Conservation (phyloP, 208 protist species). For the Trypanosomatidae sp. region DNA sequence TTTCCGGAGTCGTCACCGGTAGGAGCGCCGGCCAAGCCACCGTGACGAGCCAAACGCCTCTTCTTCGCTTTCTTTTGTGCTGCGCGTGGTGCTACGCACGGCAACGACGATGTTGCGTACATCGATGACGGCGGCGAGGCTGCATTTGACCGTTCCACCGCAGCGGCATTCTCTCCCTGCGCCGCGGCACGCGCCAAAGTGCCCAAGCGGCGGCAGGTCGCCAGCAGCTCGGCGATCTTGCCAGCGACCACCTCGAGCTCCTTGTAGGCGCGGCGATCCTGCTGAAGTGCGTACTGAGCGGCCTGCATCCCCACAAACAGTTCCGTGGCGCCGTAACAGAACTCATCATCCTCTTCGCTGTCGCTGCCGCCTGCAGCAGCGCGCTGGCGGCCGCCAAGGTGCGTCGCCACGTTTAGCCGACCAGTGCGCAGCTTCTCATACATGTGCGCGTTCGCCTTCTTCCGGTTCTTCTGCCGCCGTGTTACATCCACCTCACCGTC, state of each 20-base stretch:
- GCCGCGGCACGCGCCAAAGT: slow-evolving; percentile 2
- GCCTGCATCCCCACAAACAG: slow-evolving; percentile 82
- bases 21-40: background rate
- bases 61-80: slow-evolving; percentile 24
- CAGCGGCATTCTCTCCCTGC: background rate
- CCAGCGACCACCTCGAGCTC: slow-evolving; percentile 69
- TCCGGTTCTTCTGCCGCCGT: slow-evolving; percentile 51
- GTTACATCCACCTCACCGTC: slow-evolving; percentile 32
- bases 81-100: slow-evolving; percentile 10
- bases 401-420: slow-evolving; percentile 31
- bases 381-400: slow-evolving; percentile 2
- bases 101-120: slow-evolving; percentile 13
- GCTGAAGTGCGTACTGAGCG: slow-evolving; percentile 50
- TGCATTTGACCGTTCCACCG: background rate
- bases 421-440: slow-evolving; percentile 80
- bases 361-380: slow-evolving; percentile 11
- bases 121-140: background rate
- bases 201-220: slow-evolving; percentile 42
- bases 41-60: slow-evolving; percentile 3
- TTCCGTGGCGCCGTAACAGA: slow-evolving; percentile 42
- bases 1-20: slow-evolving; percentile 14
- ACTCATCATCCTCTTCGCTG: slow-evolving; percentile 27
- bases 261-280: slow-evolving; percentile 44
- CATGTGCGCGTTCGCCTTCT: slow-evolving; percentile 56
- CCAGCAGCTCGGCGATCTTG: slow-evolving; percentile 64